These are phyloP conservation scores for Glycine tomentella DNA, from an alignment of 306 rosid species.

Conservation along the genomic window DNA sequence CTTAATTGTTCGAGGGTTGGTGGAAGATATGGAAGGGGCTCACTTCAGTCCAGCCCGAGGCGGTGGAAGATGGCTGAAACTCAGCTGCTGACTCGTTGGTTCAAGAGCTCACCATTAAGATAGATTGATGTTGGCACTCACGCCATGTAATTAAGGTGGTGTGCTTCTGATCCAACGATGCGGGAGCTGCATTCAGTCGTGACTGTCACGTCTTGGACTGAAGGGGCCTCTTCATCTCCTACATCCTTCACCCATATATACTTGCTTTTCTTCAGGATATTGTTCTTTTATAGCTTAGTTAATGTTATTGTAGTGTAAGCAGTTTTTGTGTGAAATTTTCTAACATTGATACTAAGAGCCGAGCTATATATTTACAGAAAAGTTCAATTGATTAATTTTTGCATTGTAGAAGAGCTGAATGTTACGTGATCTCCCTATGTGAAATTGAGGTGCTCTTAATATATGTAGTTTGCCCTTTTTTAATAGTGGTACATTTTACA, in stretches of 20 bases:
- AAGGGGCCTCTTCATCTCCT: constrained; percentile 82
- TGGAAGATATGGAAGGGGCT: constrained; percentile 62
- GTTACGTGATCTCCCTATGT: too few relatives aligned
- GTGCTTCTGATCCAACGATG: constrained; percentile 88
- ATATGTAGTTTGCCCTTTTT: too few relatives aligned
- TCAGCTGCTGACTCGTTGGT: constrained; percentile 98
- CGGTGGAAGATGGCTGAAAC: constrained; percentile 47
- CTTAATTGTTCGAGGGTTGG: background rate
- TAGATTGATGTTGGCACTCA: too few relatives aligned
- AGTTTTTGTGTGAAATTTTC: too few relatives aligned
- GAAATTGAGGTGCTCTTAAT: background rate
- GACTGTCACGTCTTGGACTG: constrained; percentile 96
- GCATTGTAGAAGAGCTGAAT: too few relatives aligned
- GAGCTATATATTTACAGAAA: too few relatives aligned
- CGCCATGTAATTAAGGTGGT: constrained; percentile 40
- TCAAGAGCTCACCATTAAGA: constrained; percentile 62
- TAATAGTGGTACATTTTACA: background rate
- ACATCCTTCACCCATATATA: background rate
- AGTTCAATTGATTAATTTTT: too few relatives aligned
- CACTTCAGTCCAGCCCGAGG: constrained; percentile 92
- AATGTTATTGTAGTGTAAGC: too few relatives aligned
- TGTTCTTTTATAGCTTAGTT: too few relatives aligned
- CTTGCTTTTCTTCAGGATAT: too few relatives aligned
- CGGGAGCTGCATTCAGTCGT: constrained; percentile 80
- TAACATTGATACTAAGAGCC: too few relatives aligned